Conservation (phyloP, 371 early-diverging fungal genomes). For the Catenaria anguillulae region DNA sequence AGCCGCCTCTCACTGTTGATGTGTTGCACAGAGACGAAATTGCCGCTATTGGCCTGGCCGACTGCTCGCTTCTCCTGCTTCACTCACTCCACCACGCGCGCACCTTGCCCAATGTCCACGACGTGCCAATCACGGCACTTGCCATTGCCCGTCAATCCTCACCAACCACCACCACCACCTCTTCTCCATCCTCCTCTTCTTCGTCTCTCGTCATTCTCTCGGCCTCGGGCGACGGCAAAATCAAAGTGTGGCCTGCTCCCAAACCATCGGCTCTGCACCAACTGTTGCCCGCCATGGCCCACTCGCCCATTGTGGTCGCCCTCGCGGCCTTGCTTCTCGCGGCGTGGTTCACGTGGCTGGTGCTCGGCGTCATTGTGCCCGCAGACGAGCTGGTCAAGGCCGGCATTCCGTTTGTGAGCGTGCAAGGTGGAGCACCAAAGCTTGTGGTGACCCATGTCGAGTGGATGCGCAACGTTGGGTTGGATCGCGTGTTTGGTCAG, state of each 20-base stretch:
- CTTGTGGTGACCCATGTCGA: too few relatives aligned
- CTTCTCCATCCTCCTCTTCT: too few relatives aligned
- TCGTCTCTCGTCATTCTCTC: too few relatives aligned
- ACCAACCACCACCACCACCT: not conserved
- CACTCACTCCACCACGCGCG: not conserved
- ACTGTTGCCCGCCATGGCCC: not conserved
- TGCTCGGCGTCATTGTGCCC: not conserved
- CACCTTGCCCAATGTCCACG: not conserved
- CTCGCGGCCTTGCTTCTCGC: not conserved
- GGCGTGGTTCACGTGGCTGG: not conserved
- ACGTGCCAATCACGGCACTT: not conserved
- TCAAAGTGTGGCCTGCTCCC: not conserved
- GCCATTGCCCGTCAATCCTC: not conserved
- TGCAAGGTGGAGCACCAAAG: too few relatives aligned
- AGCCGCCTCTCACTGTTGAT: not conserved
- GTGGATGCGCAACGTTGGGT: too few relatives aligned
- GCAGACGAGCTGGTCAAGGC: not conserved
- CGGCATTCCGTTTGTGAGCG: not conserved
- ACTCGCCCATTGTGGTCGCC: not conserved
- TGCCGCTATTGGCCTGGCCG: not conserved
- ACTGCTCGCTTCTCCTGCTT: not conserved
- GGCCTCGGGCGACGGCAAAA: not conserved
- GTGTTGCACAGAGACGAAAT: not conserved
- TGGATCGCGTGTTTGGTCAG: too few relatives aligned
- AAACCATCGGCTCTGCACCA: not conserved